Percentiles rank a stretch among this genome's conserved stretches.
Conservation (phyloP, 306 rosid species). For the Inga oerstediana region DNA sequence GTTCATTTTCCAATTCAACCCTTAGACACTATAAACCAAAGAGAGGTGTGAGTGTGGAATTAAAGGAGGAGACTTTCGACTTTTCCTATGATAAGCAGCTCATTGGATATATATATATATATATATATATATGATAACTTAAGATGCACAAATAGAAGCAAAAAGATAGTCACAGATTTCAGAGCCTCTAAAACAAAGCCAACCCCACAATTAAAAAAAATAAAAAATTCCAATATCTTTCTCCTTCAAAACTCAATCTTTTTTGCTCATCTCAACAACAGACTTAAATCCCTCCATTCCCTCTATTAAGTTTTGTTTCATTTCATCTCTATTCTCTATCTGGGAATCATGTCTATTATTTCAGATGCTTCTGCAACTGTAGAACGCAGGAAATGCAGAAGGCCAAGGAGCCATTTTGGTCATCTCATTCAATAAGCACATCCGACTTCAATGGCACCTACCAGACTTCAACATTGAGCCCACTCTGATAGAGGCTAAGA, state of each 20-base stretch:
- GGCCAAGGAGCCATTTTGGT: constrained; percentile 61
- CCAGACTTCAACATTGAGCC: too few species aligned
- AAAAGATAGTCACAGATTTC: constrained; percentile 64
- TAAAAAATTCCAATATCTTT: not conserved
- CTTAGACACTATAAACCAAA: constrained; percentile 34
- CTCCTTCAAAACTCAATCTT: too few species aligned
- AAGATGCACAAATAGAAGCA: constrained; percentile 57
- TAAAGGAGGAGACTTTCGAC: too few species aligned
- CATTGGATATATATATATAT: too few species aligned
- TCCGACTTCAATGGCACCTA: too few species aligned
- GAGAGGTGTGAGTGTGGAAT: constrained; percentile 33
- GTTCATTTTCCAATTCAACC: constrained; percentile 29
- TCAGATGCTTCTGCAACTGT: constrained; percentile 37
- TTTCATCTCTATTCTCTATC: constrained; percentile 5
- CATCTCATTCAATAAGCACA: constrained; percentile 63
- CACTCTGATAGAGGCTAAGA: too few species aligned
- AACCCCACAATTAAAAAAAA: constrained; percentile 31
- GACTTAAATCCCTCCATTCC: too few species aligned
- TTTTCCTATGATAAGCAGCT: constrained; percentile 37
- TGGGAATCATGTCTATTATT: constrained; percentile 58
- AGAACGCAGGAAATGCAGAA: constrained; percentile 69
- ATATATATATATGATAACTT: too few species aligned
- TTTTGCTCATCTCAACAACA: too few species aligned
- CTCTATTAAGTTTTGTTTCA: too few species aligned
- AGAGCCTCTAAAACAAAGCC: constrained; percentile 34